Evolutionary conservation across 2,329 filamentous ascomycete genomes (phyloP), one percentile per base, ranked within the genome.

Genomic region (Metarhizium anisopliae): DNA sequence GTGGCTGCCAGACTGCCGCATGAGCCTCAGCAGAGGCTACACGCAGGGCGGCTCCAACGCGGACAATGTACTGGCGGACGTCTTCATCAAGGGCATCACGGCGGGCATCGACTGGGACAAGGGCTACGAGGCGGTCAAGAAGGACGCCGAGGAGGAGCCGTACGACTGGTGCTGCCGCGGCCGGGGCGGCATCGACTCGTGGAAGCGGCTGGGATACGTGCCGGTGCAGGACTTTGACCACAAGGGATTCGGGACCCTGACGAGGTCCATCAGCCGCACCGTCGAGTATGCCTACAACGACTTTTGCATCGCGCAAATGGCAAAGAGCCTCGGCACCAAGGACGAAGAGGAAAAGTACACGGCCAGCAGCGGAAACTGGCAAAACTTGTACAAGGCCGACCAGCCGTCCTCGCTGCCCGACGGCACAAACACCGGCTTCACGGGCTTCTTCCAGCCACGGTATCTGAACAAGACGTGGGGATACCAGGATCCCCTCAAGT

Each of bases 251-350:
- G 87, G 87, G 0, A 82, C 83, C 0, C 79, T 87, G 67, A 90
- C 87, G 0, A 77, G 88, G 6, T 85, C 80, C 59, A 79, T 91
- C 30, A 89, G 84, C 1, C 77, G 88, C 7, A 90, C 87, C 0
- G 79, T 91, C 0, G 88, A 91, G 66, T 92, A 92, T 66, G 82
- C 85, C 6, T 91, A 91, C 68, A 83, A 91, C 60, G 88, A 91
- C 70, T 92, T 83, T 62, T 83, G 81, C 60, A 84, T 89, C 55
- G 75, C 83, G 0, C 74, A 82, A 50, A 80, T 90, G 55, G 85
- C 86, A 0, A 74, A 75, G 10, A 74, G 71, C 0, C 66, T 88
- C 43, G 81, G 80, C 2, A 75, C 80, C 13, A 72, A 73, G 2
- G 69, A 66, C 0, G 86, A 87, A 51, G 73, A 76, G 29, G 74